Conservation (phyloP, 192 early-diverging fungal genomes). For the Umbelopsis vinacea region DNA sequence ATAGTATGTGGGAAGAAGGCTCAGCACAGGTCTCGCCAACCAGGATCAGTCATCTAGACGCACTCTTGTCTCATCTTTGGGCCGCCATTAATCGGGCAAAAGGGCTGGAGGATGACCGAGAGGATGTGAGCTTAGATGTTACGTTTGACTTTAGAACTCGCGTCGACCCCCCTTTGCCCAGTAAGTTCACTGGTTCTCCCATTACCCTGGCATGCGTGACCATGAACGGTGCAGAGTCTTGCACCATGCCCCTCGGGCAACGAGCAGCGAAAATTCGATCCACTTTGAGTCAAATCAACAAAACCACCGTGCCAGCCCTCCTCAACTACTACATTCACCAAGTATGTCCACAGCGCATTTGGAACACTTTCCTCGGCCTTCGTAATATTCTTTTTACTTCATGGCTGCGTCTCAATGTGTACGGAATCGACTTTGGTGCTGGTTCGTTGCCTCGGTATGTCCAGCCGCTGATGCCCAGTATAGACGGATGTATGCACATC, state of each 20-base stretch:
- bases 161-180: neutral
- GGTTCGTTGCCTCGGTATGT: neutral
- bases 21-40: neutral
- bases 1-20: slow-evolving; percentile 2
- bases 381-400: neutral
- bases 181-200: slow-evolving; percentile 6
- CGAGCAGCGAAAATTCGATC: neutral
- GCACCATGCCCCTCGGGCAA: neutral
- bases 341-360: neutral
- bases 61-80: neutral
- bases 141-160: slow-evolving; percentile 8
- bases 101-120: neutral
- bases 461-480: neutral
- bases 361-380: slow-evolving; percentile 15
- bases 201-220: neutral
- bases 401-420: slow-evolving; percentile 14
- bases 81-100: neutral
- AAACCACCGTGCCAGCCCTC: slow-evolving; percentile 1
- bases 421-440: slow-evolving; percentile 10
- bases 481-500: slow-evolving; percentile 11
- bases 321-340: neutral
- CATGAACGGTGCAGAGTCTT: neutral
- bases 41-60: neutral
- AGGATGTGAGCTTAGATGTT: slow-evolving; percentile 9
- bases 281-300: neutral